phyloP scores from a whole-genome alignment of 306 rosid species.

The Hylodesmum podocarpum region DNA sequence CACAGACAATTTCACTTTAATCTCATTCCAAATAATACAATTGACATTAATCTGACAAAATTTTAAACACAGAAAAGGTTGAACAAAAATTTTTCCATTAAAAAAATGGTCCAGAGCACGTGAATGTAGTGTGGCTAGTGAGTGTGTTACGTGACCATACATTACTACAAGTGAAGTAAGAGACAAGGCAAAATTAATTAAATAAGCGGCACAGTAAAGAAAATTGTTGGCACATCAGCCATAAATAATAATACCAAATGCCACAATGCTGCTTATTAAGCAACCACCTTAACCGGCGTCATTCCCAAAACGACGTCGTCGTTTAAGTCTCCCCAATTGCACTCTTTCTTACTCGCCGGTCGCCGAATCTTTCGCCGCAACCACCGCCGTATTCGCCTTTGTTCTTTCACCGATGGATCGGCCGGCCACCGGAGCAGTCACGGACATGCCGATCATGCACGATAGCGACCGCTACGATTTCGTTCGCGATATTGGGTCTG shows the following conservation, averaged over 20 bases:
- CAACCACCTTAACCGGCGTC: slow-evolving; percentile 35
- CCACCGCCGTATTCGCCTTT: slow-evolving; percentile 27
- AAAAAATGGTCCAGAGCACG: too few species aligned
- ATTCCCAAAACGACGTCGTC: slow-evolving; percentile 38
- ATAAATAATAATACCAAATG: neutral
- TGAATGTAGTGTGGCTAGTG: too few species aligned
- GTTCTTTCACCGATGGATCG: slow-evolving; percentile 51
- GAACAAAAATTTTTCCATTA: too few species aligned
- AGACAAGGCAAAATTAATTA: too few species aligned
- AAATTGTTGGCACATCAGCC: neutral
- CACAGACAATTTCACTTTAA: too few species aligned
- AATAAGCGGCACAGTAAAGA: neutral
- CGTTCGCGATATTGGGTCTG: slow-evolving; percentile 84
- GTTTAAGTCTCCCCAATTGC: neutral
- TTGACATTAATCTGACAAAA: too few species aligned
- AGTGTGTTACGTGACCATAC: too few species aligned
- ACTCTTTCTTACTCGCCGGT: neutral
- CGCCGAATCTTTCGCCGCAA: neutral
- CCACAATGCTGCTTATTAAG: slow-evolving; percentile 38
- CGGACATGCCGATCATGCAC: slow-evolving; percentile 92
- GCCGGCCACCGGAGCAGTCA: slow-evolving; percentile 46
- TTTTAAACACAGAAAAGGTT: too few species aligned
- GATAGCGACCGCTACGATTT: slow-evolving; percentile 89
- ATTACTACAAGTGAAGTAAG: too few species aligned
- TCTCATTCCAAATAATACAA: too few species aligned